Percentiles rank a stretch among this genome's conserved stretches.
These are phyloP conservation scores for Psidium friedrichsthalianum DNA, from an alignment of 345 rosid species.

Conservation along the genomic window DNA sequence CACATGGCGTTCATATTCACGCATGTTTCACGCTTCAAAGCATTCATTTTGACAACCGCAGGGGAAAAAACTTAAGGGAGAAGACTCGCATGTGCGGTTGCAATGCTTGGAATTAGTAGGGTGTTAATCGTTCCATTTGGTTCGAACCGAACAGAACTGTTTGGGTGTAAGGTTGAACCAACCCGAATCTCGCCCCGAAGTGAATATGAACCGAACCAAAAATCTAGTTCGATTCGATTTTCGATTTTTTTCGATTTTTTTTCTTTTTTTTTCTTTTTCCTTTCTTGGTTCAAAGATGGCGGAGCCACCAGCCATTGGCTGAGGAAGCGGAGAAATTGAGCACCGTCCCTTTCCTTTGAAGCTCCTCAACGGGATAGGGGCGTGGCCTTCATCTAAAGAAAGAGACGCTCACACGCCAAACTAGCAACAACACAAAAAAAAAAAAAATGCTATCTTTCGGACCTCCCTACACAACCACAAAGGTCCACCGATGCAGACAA, in stretches of 20 bases:
- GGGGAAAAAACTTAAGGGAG: not conserved
- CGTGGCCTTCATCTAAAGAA: constrained; percentile 50
- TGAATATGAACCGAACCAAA: too few relatives aligned
- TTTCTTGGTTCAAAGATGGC: too few relatives aligned
- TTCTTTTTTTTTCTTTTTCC: too few relatives aligned
- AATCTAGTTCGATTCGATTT: too few relatives aligned
- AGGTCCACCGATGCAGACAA: not conserved
- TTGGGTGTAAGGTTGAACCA: too few relatives aligned
- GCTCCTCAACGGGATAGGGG: constrained; percentile 61
- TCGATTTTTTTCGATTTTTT: too few relatives aligned
- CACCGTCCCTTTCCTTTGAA: constrained; percentile 62
- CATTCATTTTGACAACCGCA: not conserved
- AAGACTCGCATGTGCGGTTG: not conserved
- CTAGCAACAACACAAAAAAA: not conserved
- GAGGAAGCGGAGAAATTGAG: constrained; percentile 24
- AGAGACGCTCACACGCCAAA: not conserved
- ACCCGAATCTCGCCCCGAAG: too few relatives aligned
- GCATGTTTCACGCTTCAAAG: not conserved
- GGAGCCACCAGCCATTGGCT: too few relatives aligned
- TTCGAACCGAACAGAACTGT: too few relatives aligned
- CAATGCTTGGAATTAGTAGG: too few relatives aligned
- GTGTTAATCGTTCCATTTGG: too few relatives aligned
- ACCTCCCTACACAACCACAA: not conserved
- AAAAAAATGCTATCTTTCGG: not conserved
- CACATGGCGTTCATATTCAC: not conserved